A percentile compares a stretch with the other conserved stretches of the same genome.
phyloP scores from a whole-genome alignment of 2,329 filamentous ascomycete genomes.

The Cladorrhinum sp. region DNA sequence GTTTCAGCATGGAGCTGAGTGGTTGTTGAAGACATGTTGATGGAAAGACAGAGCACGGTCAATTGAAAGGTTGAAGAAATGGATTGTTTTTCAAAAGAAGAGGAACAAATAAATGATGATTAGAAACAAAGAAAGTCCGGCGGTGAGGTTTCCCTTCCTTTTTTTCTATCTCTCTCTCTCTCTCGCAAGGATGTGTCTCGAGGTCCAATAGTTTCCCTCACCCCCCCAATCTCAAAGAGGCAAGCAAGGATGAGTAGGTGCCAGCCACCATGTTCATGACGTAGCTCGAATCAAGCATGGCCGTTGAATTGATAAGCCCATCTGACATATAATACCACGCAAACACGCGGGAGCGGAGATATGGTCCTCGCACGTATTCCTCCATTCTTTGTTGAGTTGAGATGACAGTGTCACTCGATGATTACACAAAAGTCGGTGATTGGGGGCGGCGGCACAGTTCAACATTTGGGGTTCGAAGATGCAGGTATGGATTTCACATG shows the following conservation, averaged over 20 bases:
- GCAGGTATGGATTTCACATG: background rate
- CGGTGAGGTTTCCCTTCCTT: background rate
- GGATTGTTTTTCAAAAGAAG: background rate
- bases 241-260: background rate
- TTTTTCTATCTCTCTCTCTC: too few species aligned
- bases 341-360: background rate
- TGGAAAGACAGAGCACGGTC: too few species aligned
- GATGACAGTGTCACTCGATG: background rate
- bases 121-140: background rate
- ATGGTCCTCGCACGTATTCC: background rate
- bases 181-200: background rate
- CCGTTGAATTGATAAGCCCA: background rate
- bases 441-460: background rate
- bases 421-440: background rate
- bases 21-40: background rate
- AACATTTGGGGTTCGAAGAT: background rate
- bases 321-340: background rate
- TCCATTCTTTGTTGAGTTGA: background rate
- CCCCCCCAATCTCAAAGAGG: background rate
- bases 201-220: background rate
- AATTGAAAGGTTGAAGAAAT: background rate
- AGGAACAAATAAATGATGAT: background rate
- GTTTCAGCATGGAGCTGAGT: constrained; percentile 7
- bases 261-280: constrained; percentile 5
- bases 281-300: constrained; percentile 13